phyloP scores from a whole-genome alignment of 2,329 filamentous ascomycete species.

The Trichophyton rubrum region DNA sequence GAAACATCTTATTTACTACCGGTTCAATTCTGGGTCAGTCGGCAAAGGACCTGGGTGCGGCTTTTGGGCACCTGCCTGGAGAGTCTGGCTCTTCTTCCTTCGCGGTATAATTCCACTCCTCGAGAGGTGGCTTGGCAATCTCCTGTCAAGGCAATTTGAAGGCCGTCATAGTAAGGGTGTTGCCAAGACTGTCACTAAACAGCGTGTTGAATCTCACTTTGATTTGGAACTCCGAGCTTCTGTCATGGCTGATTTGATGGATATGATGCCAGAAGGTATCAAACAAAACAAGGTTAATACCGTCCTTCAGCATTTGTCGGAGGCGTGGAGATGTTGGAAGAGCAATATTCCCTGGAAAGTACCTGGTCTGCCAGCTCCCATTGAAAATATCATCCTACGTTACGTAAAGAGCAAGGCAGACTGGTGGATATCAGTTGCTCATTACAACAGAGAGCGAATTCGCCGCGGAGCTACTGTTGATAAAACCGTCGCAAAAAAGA shows the following conservation, averaged over 20 bases:
- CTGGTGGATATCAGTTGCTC: slow-evolving; percentile 98
- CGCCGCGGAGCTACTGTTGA: slow-evolving; percentile 92
- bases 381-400: slow-evolving; percentile 95
- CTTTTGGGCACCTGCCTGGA: slow-evolving; percentile 98
- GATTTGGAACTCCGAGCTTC: slow-evolving; percentile 93
- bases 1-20: slow-evolving; percentile 98
- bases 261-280: slow-evolving; percentile 99
- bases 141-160: slow-evolving; percentile 94
- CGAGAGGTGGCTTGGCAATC: slow-evolving; percentile 92
- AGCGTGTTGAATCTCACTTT: slow-evolving; percentile 96
- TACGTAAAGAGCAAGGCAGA: slow-evolving; percentile 99
- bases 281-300: slow-evolving; percentile 99
- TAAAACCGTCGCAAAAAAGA: slow-evolving; percentile 99
- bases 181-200: slow-evolving; percentile 97
- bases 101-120: slow-evolving; percentile 92
- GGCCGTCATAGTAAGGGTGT: slow-evolving; percentile 97
- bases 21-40: slow-evolving; percentile 92
- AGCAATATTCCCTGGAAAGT: slow-evolving; percentile 99
- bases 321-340: slow-evolving; percentile 99
- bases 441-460: slow-evolving; percentile 97
- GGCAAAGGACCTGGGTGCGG: slow-evolving; percentile 96
- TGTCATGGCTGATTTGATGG: slow-evolving; percentile 97
- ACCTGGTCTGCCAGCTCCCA: slow-evolving; percentile 85
- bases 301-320: slow-evolving; percentile 88
- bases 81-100: slow-evolving; percentile 99